Base-by-base conservation (phyloP, 345 rosid species). In the Arabidopsis thaliana region DNA sequence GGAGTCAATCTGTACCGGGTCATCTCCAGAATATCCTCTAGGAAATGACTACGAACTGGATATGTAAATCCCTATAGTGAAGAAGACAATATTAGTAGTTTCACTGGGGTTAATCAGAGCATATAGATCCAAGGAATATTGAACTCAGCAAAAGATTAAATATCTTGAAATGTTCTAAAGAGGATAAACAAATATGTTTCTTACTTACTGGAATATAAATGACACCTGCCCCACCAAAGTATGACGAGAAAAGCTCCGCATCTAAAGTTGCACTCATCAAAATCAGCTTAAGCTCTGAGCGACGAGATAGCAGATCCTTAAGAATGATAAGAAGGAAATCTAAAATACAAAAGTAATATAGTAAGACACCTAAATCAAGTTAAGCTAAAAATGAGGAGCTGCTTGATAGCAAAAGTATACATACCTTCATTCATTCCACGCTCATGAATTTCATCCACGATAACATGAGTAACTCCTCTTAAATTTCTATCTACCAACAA, bases 381-480 rank as follows among this genome's bases (percentile, higher is more conserved):
- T 52, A 73, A 68, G 55, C 71, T 64, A 40, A 67, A 50, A 76
- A 70, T 3, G 23, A 52, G 60, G 71, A 73, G 59, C 58, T 59
- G 12, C 65, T 25, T 51, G 56, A 28, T 30, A 61, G 68, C 66
- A 65, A 11, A 71, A 74, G 22, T 74, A 75, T 87, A 89, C 98
- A 75, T 87, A 89, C 98, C 98, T 80, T 91, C 98, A 78, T 88
- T 89, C 94, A 93, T 91, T 83, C 96, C 98, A 73, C 97, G 98
- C 74, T 93, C 98, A 69, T 93, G 98, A 77, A 93, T 91, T 86
- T 93, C 98, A 80, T 93, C 98, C 72, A 93, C 94, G 44, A 93
- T 84, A 53, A 93, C 94, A 82, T 93, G 91, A 75, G 90, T 91
- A 76, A 91, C 84, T 53, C 97, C 98, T 71, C 83, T 89, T 77